phyloP scores from a whole-genome alignment of 1,284 basidiomycete species.

The Stereum hirsutum region DNA sequence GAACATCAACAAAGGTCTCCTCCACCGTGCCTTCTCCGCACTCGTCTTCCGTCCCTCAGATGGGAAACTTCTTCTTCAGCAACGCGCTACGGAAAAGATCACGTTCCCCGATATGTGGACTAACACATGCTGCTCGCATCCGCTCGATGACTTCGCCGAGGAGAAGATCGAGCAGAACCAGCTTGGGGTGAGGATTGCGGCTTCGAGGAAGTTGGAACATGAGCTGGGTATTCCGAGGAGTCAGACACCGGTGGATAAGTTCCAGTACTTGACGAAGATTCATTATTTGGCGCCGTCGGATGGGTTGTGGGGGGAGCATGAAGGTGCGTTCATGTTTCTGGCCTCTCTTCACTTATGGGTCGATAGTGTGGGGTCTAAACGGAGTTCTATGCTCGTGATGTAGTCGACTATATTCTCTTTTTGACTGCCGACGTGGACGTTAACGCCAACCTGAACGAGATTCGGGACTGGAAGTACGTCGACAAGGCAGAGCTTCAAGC shows the following conservation, averaged over 20 bases:
- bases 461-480: slow-evolving; percentile 88
- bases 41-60: slow-evolving; percentile 95
- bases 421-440: slow-evolving; percentile 85
- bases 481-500: slow-evolving; percentile 80
- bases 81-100: slow-evolving; percentile 95
- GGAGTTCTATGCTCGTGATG: slow-evolving; percentile 3
- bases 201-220: slow-evolving; percentile 92
- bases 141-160: slow-evolving; percentile 83
- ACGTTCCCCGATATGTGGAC: slow-evolving; percentile 99
- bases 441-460: slow-evolving; percentile 84
- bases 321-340: slow-evolving; percentile 52
- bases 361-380: slow-evolving; percentile 7
- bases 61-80: slow-evolving; percentile 93
- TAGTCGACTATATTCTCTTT: slow-evolving; percentile 99
- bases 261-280: slow-evolving; percentile 94
- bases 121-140: slow-evolving; percentile 99
- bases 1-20: slow-evolving; percentile 90
- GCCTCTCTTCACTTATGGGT: neutral
- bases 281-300: slow-evolving; percentile 95
- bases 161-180: slow-evolving; percentile 77
- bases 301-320: slow-evolving; percentile 97
- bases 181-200: slow-evolving; percentile 82
- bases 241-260: slow-evolving; percentile 77
- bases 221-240: slow-evolving; percentile 87
- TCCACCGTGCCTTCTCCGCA: slow-evolving; percentile 97